Conservation (phyloP, 2,329 filamentous ascomycete genomes). For the Microcyclospora tardicrescens region DNA sequence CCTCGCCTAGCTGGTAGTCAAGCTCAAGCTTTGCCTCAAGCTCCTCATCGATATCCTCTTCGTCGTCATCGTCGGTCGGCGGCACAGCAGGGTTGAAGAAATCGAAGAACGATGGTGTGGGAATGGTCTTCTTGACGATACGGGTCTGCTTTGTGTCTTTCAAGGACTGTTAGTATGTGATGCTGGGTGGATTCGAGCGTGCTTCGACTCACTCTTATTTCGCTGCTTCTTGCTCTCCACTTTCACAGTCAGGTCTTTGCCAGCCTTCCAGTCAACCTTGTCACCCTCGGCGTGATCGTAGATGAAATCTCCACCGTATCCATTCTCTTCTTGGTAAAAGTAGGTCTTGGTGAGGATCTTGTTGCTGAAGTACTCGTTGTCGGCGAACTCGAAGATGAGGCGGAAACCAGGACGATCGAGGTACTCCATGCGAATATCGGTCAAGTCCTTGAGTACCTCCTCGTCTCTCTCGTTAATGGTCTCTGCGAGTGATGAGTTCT, state of each 20-base stretch:
- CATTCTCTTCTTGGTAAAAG: conserved; percentile 97
- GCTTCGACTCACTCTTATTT: conserved; percentile 73
- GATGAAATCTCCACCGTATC: conserved; percentile 97
- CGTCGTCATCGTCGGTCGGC: conserved; percentile 55
- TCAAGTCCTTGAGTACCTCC: conserved; percentile 76
- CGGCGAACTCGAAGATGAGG: conserved; percentile 89
- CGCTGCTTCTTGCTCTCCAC: conserved; percentile 99
- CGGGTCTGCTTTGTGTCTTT: conserved; percentile 97
- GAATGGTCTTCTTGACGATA: conserved; percentile 97
- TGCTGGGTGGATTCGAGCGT: background rate
- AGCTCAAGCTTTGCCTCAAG: conserved; percentile 97
- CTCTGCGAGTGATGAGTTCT: conserved; percentile 96
- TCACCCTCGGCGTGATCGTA: conserved; percentile 98
- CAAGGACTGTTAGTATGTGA: conserved; percentile 6
- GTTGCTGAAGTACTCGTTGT: conserved; percentile 96
- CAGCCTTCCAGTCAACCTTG: conserved; percentile 92
- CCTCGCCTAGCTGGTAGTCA: conserved; percentile 96
- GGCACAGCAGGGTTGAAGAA: conserved; percentile 95
- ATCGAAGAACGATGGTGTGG: conserved; percentile 94
- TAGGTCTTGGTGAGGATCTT: conserved; percentile 97
- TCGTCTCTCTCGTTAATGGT: conserved; percentile 98
- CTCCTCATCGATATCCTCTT: conserved; percentile 69
- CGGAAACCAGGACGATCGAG: conserved; percentile 96
- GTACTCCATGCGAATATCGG: conserved; percentile 97
- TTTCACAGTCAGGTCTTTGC: conserved; percentile 85